These are phyloP conservation scores for Arachis stenosperma DNA, from an alignment of 306 rosid genomes.

Conservation along the genomic window DNA sequence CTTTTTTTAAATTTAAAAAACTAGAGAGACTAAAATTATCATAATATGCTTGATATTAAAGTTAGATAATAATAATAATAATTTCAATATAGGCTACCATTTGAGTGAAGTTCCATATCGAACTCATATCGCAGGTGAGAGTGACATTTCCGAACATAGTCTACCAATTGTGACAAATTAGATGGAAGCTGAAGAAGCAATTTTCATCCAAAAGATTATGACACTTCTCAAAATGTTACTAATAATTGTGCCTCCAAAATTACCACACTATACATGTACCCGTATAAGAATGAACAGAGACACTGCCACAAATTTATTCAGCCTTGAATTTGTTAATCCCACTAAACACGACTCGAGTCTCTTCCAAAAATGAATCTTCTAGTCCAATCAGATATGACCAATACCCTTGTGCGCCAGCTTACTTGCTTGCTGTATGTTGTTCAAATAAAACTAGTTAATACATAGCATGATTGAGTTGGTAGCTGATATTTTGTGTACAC, in stretches of 20 bases:
- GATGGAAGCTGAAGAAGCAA: constrained; percentile 11
- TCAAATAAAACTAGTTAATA: constrained; percentile 5
- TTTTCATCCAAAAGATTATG: not conserved
- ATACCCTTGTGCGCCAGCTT: constrained; percentile 92
- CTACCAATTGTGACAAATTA: not conserved
- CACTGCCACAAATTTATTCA: not conserved
- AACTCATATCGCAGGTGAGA: not conserved
- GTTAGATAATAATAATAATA: not conserved
- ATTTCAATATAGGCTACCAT: too few relatives aligned
- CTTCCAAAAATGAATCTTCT: constrained; percentile 87
- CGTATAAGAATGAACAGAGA: constrained; percentile 29
- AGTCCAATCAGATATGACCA: constrained; percentile 89
- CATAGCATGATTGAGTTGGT: too few relatives aligned
- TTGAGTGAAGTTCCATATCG: not conserved
- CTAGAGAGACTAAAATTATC: not conserved
- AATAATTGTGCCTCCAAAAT: constrained; percentile 1
- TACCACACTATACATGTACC: constrained; percentile 7
- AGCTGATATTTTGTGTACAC: too few relatives aligned
- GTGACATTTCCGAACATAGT: not conserved
- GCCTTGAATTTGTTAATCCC: constrained; percentile 3
- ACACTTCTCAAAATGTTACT: constrained; percentile 5
- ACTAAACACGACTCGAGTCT: constrained; percentile 80
- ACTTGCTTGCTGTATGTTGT: constrained; percentile 82
- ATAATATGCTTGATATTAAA: not conserved
- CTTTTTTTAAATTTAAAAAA: not conserved